A percentile compares a stretch with the other conserved stretches of the same genome.
Conservation (phyloP, 2,329 filamentous ascomycete species). For the Fusarium fujikuroi region DNA sequence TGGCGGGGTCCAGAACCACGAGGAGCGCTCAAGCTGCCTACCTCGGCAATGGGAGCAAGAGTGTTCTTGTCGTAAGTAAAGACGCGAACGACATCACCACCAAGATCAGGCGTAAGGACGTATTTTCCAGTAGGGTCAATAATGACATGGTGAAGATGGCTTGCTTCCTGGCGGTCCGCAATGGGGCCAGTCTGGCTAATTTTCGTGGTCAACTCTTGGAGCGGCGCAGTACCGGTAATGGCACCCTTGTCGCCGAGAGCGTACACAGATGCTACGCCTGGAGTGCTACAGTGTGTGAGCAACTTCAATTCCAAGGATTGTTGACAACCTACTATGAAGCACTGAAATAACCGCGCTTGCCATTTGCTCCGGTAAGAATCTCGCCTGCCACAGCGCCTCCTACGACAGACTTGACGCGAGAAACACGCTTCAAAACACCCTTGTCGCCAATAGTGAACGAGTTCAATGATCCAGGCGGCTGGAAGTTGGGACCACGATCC, state of each 20-base stretch:
- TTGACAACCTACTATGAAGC: slow-evolving; percentile 36
- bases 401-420: slow-evolving; percentile 16
- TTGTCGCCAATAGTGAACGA: slow-evolving; percentile 28
- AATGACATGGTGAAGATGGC: slow-evolving; percentile 41
- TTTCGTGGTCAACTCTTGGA: slow-evolving; percentile 34
- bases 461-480: slow-evolving; percentile 34
- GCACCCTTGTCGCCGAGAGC: slow-evolving; percentile 27
- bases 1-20: slow-evolving; percentile 37
- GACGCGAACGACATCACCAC: slow-evolving; percentile 34
- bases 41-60: slow-evolving; percentile 33
- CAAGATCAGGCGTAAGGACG: slow-evolving; percentile 37
- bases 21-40: slow-evolving; percentile 20
- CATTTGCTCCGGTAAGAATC: slow-evolving; percentile 21
- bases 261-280: slow-evolving; percentile 22
- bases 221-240: slow-evolving; percentile 23
- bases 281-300: slow-evolving; percentile 9
- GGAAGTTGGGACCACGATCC: slow-evolving; percentile 21
- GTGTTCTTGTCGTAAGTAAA: slow-evolving; percentile 38
- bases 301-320: fast-evolving
- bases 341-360: slow-evolving; percentile 32
- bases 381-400: slow-evolving; percentile 36
- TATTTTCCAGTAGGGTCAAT: slow-evolving; percentile 39
- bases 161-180: slow-evolving; percentile 34
- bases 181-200: slow-evolving; percentile 35
- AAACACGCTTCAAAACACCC: slow-evolving; percentile 23